These are phyloP conservation scores for Lojkania enalia DNA, from an alignment of 2,329 filamentous ascomycete species.

Conservation along the genomic window DNA sequence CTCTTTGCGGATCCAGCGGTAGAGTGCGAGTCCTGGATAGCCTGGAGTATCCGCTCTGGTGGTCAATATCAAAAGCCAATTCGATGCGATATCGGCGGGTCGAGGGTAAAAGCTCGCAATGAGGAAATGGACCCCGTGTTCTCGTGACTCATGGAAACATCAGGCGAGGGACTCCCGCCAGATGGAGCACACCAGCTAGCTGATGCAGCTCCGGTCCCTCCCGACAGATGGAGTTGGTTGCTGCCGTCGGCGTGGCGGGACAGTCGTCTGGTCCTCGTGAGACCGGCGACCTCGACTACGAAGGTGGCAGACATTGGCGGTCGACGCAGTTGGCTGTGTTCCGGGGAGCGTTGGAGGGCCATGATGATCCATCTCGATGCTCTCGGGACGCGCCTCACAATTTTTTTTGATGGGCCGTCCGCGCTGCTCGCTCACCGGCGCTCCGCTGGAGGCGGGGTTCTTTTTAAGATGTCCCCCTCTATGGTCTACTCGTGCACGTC, in stretches of 20 bases:
- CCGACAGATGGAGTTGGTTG: constrained; percentile 24
- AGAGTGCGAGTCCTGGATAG: constrained; percentile 6
- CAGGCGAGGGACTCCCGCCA: constrained; percentile 21
- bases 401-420: too few relatives aligned
- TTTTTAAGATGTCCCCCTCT: constrained; percentile 28
- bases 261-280: constrained; percentile 4
- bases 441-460: constrained; percentile 24
- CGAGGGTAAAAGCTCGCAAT: constrained; percentile 14
- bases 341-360: background rate
- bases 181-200: constrained; percentile 19
- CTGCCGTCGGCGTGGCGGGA: constrained; percentile 14
- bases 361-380: constrained; percentile 3
- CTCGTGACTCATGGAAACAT: constrained; percentile 43
- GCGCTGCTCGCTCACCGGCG: constrained; percentile 4
- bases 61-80: constrained; percentile 12
- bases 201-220: constrained; percentile 26
- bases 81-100: constrained; percentile 42
- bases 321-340: constrained; percentile 6
- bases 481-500: constrained; percentile 22
- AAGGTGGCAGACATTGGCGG: background rate
- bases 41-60: constrained; percentile 36
- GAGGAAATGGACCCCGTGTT: constrained; percentile 28
- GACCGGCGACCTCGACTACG: too few relatives aligned
- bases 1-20: background rate
- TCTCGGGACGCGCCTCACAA: constrained; percentile 7